phyloP scores from a whole-genome alignment of 768 basidiomycete genomes.

The Lyophyllum semitale region DNA sequence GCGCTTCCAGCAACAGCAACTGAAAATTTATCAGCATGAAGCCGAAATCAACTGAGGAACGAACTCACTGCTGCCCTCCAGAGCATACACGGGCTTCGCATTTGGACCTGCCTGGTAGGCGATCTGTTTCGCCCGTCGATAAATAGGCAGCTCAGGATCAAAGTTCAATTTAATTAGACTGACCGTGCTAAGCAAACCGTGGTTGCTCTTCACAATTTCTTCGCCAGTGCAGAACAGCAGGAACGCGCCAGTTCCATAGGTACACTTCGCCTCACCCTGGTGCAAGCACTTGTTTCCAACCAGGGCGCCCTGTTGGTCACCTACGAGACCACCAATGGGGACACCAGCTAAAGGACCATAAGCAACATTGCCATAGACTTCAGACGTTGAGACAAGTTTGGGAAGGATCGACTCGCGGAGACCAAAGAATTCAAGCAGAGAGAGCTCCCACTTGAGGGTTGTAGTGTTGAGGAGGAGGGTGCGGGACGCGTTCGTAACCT shows the following conservation, averaged over 20 bases:
- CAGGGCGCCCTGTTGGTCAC: slow-evolving; percentile 98
- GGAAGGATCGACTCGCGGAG: slow-evolving; percentile 80
- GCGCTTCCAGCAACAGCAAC: slow-evolving; percentile 95
- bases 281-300: slow-evolving; percentile 94
- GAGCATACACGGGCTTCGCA: slow-evolving; percentile 82
- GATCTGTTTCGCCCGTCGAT: slow-evolving; percentile 47
- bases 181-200: slow-evolving; percentile 90
- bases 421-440: slow-evolving; percentile 85
- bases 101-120: slow-evolving; percentile 87
- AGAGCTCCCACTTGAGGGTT: slow-evolving; percentile 81
- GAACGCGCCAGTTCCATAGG: slow-evolving; percentile 97
- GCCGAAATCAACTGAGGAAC: background rate
- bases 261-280: slow-evolving; percentile 96
- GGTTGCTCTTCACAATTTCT: slow-evolving; percentile 80
- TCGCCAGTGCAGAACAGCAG: slow-evolving; percentile 91
- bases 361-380: slow-evolving; percentile 84
- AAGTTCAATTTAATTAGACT: slow-evolving; percentile 15
- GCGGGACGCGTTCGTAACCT: slow-evolving; percentile 95
- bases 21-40: slow-evolving; percentile 23
- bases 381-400: slow-evolving; percentile 85
- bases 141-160: background rate
- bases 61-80: slow-evolving; percentile 88
- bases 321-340: slow-evolving; percentile 89
- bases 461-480: slow-evolving; percentile 88
- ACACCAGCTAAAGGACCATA: slow-evolving; percentile 70